These are phyloP conservation scores for Neurospora terricola DNA, from an alignment of 495 filamentous ascomycete species.

Conservation along the genomic window DNA sequence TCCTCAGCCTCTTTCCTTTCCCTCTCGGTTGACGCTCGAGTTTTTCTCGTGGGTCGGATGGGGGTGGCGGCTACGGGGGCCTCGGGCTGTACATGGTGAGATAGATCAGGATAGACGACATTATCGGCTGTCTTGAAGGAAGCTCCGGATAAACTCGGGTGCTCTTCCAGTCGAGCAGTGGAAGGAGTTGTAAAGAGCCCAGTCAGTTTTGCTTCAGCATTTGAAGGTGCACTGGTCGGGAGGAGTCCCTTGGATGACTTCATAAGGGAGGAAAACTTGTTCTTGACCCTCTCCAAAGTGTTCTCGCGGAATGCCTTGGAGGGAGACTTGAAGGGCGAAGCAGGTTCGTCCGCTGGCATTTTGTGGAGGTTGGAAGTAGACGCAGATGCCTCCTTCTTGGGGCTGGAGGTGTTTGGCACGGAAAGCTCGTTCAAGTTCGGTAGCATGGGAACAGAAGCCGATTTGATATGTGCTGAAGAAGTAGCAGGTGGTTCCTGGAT, in stretches of 20 bases:
- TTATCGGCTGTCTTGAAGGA: constrained; percentile 25
- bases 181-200: constrained; percentile 32
- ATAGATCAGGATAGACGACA: constrained; percentile 36
- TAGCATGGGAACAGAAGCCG: constrained; percentile 45
- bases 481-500: constrained; percentile 23
- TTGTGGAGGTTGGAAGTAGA: constrained; percentile 46
- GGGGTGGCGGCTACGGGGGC: constrained; percentile 28
- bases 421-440: constrained; percentile 34
- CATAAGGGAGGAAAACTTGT: constrained; percentile 75
- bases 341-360: constrained; percentile 37
- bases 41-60: constrained; percentile 43
- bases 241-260: constrained; percentile 77
- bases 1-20: constrained; percentile 54
- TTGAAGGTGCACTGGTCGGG: constrained; percentile 67
- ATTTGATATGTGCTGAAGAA: constrained; percentile 38
- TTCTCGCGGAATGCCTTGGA: constrained; percentile 58
- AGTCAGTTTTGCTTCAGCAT: constrained; percentile 60
- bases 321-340: constrained; percentile 64
- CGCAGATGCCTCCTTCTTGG: constrained; percentile 54
- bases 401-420: constrained; percentile 20
- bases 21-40: constrained; percentile 61
- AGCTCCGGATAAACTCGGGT: constrained; percentile 27
- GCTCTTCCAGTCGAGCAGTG: constrained; percentile 23
- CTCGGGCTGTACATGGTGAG: constrained; percentile 20
- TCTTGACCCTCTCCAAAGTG: constrained; percentile 79